Conservation (phyloP, 768 basidiomycete species). For the Hortiboletus flavorubellus region DNA sequence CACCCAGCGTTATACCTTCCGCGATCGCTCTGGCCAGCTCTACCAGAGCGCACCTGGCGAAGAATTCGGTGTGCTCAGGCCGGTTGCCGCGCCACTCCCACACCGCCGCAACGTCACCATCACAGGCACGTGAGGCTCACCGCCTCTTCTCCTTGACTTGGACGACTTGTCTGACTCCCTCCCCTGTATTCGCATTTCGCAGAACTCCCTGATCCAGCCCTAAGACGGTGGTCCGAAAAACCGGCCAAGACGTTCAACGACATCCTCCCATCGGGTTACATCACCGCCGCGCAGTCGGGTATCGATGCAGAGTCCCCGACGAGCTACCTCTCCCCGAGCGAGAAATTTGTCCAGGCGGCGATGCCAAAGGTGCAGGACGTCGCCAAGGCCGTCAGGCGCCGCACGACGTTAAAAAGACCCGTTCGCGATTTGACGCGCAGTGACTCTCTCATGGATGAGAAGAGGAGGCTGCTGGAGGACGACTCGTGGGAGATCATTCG, state of each 20-base stretch:
- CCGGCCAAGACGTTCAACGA: slow-evolving; percentile 42
- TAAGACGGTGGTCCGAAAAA: slow-evolving; percentile 21
- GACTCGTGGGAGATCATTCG: slow-evolving; percentile 14
- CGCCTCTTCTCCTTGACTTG: too few relatives aligned
- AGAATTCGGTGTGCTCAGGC: slow-evolving; percentile 42
- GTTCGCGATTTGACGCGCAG: slow-evolving; percentile 8
- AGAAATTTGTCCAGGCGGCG: slow-evolving; percentile 31
- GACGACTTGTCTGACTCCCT: neutral
- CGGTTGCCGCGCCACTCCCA: slow-evolving; percentile 26
- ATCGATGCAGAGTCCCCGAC: slow-evolving; percentile 14
- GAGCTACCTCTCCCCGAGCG: slow-evolving; percentile 20
- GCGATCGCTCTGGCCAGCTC: slow-evolving; percentile 41
- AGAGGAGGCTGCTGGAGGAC: slow-evolving; percentile 19
- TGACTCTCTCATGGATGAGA: slow-evolving; percentile 18
- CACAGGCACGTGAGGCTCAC: slow-evolving; percentile 9
- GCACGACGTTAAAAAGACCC: slow-evolving; percentile 11
- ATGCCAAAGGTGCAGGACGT: slow-evolving; percentile 41
- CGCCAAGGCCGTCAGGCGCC: slow-evolving; percentile 29
- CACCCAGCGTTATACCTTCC: slow-evolving; percentile 47
- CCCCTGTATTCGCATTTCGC: neutral
- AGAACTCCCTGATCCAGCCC: slow-evolving; percentile 27
- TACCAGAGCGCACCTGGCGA: slow-evolving; percentile 46
- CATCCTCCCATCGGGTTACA: slow-evolving; percentile 44
- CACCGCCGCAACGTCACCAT: slow-evolving; percentile 28
- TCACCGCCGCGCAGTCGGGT: slow-evolving; percentile 35